These are phyloP conservation scores for Sporisorium iseilematis-ciliati DNA, from an alignment of 1,284 basidiomycete species.

Conservation along the genomic window DNA sequence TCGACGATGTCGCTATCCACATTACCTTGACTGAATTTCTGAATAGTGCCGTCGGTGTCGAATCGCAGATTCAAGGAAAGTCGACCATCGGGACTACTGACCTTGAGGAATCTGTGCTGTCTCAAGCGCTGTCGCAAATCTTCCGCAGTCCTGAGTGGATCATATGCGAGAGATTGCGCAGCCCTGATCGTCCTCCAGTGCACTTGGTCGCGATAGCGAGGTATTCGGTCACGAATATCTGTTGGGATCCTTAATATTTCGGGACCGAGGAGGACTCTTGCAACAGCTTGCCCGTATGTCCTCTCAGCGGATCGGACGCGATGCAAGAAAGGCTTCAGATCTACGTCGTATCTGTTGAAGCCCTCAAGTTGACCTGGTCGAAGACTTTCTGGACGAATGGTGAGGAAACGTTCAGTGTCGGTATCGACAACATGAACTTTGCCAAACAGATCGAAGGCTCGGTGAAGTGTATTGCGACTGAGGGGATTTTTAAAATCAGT, in stretches of 20 bases:
- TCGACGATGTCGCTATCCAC: neutral
- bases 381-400: neutral
- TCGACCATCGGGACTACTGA: neutral
- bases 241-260: neutral
- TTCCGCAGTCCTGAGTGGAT: neutral
- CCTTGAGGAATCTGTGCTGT: neutral
- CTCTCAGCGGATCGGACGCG: neutral
- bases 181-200: no score
- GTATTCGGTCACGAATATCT: neutral
- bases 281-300: neutral
- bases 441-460: slow-evolving; percentile 5
- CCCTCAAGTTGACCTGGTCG: neutral
- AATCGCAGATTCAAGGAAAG: neutral
- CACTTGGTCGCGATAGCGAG: neutral
- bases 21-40: neutral
- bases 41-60: neutral
- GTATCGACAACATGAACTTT: slow-evolving; percentile 14
- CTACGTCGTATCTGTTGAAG: neutral
- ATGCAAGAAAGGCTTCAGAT: neutral
- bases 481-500: neutral
- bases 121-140: neutral
- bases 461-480: neutral
- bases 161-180: neutral
- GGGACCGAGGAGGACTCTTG: neutral
- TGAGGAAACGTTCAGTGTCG: neutral